A percentile compares a stretch with the other conserved stretches of the same genome.
Conservation (phyloP, 164 flowering plant species). For the Brasenia schreberi region DNA sequence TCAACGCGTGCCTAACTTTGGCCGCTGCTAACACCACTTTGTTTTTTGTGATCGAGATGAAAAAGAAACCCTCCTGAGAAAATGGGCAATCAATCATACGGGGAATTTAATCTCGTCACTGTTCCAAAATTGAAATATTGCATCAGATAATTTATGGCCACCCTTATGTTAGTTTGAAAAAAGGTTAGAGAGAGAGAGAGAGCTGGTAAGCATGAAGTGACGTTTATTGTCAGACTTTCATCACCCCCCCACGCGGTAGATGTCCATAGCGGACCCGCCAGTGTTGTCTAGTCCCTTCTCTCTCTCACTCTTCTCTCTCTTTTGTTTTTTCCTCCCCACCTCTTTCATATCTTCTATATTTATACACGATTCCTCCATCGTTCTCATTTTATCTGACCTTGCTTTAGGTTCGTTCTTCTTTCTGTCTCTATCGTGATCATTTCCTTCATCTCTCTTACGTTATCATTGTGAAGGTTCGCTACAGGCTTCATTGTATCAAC, state of each 20-base stretch:
- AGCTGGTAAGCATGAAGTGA: constrained; percentile 2
- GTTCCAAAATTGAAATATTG: background rate
- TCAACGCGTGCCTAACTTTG: background rate
- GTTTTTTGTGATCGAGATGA: background rate
- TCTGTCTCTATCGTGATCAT: background rate
- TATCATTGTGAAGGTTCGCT: background rate
- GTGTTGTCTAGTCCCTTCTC: constrained; percentile 13
- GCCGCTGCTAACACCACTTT: background rate
- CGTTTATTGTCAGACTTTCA: constrained; percentile 12
- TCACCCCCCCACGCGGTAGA: constrained; percentile 8
- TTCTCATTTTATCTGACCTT: background rate
- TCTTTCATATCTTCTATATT: background rate
- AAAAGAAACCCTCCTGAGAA: background rate
- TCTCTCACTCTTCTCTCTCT: constrained; percentile 9
- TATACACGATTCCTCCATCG: background rate
- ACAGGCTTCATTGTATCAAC: background rate
- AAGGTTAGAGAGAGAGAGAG: constrained; percentile 1
- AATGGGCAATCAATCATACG: background rate
- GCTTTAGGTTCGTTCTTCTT: background rate
- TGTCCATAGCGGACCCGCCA: constrained; percentile 22
- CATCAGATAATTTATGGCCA: background rate
- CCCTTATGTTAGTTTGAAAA: background rate
- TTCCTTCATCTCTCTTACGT: constrained; percentile 2
- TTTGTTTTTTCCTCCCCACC: background rate
- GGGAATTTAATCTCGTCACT: background rate